Conservation (phyloP, 192 early-diverging fungal genomes). For the Dissophora ornata region DNA sequence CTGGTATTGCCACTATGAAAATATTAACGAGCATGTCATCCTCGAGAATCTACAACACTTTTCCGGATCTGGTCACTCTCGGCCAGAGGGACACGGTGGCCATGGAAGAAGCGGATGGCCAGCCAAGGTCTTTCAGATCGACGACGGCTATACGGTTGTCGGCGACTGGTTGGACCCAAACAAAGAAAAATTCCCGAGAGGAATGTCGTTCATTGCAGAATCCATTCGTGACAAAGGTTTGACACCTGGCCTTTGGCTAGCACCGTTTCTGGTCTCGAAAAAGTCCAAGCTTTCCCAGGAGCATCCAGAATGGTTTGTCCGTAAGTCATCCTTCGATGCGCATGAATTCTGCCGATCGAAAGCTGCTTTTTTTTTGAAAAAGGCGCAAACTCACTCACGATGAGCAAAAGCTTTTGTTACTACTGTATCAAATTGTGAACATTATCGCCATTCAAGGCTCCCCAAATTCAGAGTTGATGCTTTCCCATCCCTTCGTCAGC, state of each 20-base stretch:
- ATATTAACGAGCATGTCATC: slow-evolving; percentile 57
- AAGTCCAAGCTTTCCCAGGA: slow-evolving; percentile 54
- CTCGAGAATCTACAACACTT: slow-evolving; percentile 46
- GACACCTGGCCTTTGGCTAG: slow-evolving; percentile 61
- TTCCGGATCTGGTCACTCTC: neutral
- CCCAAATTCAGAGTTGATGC: slow-evolving; percentile 7
- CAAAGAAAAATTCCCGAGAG: slow-evolving; percentile 58
- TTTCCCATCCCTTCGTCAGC: slow-evolving; percentile 54
- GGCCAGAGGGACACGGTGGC: neutral
- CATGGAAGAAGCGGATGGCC: slow-evolving; percentile 49
- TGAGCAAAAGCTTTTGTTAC: slow-evolving; percentile 4
- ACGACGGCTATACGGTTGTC: slow-evolving; percentile 62
- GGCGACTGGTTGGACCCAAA: slow-evolving; percentile 62
- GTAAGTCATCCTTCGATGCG: neutral
- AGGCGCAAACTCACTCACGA: neutral
- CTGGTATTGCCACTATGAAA: slow-evolving; percentile 65
- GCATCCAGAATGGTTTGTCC: slow-evolving; percentile 60
- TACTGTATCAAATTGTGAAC: slow-evolving; percentile 10
- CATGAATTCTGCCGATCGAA: no score
- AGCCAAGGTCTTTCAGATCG: slow-evolving; percentile 64
- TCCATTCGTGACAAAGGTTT: slow-evolving; percentile 51
- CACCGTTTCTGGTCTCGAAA: slow-evolving; percentile 58
- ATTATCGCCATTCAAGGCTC: neutral
- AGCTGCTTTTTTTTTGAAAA: no score
- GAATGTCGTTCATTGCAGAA: slow-evolving; percentile 54